These are phyloP conservation scores for Kwoniella dendrophila DNA, from an alignment of 768 basidiomycete genomes.

Conservation along the genomic window DNA sequence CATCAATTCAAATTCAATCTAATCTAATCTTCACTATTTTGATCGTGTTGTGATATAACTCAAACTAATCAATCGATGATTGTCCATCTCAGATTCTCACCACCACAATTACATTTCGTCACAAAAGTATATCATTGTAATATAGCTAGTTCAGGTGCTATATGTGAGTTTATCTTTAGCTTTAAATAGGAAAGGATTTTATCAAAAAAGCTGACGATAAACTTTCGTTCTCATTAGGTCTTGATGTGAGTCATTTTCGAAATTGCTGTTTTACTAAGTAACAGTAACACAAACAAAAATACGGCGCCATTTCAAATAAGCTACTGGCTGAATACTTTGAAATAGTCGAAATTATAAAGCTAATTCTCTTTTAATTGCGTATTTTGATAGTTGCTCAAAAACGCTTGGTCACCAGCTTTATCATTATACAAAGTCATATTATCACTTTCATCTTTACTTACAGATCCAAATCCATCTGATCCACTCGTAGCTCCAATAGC, in stretches of 20 bases:
- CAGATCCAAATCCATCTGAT: constrained; percentile 81
- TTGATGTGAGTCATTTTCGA: constrained; percentile 49
- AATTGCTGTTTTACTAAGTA: too few species aligned
- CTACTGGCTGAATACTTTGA: background rate
- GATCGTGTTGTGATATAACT: background rate
- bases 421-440: constrained; percentile 94
- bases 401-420: constrained; percentile 90
- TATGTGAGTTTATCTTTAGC: constrained; percentile 41
- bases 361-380: constrained; percentile 60
- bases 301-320: too few species aligned
- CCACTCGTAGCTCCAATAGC: constrained; percentile 54
- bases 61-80: background rate
- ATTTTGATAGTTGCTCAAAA: constrained; percentile 78
- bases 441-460: constrained; percentile 85
- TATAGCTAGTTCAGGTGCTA: constrained; percentile 45
- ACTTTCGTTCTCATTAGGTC: constrained; percentile 23
- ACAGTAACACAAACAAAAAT: too few species aligned
- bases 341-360: background rate
- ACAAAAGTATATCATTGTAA: constrained; percentile 56
- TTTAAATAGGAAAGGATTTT: background rate
- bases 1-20: too few species aligned
- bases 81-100: constrained; percentile 42
- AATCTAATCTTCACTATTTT: too few species aligned
- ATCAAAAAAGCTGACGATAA: background rate
- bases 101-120: constrained; percentile 48